Evolutionary conservation across 352 stramenopile species (phyloP).

Genomic region (Stramenopiles sp.): DNA sequence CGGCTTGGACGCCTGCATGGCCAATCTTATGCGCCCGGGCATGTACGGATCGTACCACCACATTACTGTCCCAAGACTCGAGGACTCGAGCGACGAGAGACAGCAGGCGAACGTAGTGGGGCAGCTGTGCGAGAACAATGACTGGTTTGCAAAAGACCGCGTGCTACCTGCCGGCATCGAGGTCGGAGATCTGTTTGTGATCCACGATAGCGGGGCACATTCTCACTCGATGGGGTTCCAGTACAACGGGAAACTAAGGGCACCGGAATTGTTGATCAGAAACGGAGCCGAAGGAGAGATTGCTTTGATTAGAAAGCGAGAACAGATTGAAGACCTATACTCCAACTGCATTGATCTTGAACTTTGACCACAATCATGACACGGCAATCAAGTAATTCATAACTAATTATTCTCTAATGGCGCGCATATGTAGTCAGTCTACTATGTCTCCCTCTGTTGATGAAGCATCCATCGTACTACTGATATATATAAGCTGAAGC

Average conservation of each 20-base stretch:
- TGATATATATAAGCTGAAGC: too few relatives aligned
- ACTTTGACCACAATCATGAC: too few relatives aligned
- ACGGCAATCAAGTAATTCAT: too few relatives aligned
- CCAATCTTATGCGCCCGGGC: slow-evolving; percentile 60
- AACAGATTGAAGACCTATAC: slow-evolving; percentile 22
- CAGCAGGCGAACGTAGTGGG: slow-evolving; percentile 41
- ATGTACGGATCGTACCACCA: slow-evolving; percentile 70
- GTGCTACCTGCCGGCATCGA: slow-evolving; percentile 34
- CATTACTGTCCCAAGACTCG: slow-evolving; percentile 46
- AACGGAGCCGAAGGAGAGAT: not conserved
- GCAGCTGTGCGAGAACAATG: slow-evolving; percentile 67
- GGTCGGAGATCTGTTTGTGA: slow-evolving; percentile 62
- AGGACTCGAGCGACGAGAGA: slow-evolving; percentile 24
- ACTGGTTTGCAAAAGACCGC: slow-evolving; percentile 63
- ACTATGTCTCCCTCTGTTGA: too few relatives aligned
- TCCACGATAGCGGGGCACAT: slow-evolving; percentile 63
- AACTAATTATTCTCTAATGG: too few relatives aligned
- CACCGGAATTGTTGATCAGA: slow-evolving; percentile 46
- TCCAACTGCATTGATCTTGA: slow-evolving; percentile 16
- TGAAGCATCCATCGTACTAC: too few relatives aligned
- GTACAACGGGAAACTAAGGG: slow-evolving; percentile 68
- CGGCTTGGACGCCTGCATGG: slow-evolving; percentile 61
- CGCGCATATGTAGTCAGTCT: too few relatives aligned
- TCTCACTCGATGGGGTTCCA: slow-evolving; percentile 74
- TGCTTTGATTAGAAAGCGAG: slow-evolving; percentile 20